Conservation (phyloP, 1,284 basidiomycete genomes). For the Albatrellus sp. region DNA sequence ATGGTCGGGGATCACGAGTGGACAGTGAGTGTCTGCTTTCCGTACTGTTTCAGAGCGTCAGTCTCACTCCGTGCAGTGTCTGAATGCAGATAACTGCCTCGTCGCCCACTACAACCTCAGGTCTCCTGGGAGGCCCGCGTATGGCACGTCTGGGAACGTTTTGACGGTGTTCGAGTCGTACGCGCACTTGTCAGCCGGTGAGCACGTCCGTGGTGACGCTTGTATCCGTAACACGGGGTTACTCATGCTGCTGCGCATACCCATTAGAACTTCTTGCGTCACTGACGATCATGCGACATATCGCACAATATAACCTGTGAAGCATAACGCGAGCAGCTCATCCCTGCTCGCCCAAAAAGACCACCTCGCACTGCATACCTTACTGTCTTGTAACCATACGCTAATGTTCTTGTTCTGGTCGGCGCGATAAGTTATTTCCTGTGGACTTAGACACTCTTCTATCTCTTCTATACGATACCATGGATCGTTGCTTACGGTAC, state of each 20-base stretch:
- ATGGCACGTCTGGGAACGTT: slow-evolving; percentile 52
- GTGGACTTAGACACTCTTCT: no score
- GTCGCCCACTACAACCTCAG: slow-evolving; percentile 52
- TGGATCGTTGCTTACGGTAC: no score
- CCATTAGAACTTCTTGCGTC: slow-evolving; percentile 45
- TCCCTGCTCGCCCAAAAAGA: not conserved
- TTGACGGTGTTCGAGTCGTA: slow-evolving; percentile 50
- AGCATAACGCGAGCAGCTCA: not conserved
- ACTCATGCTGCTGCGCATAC: slow-evolving; percentile 6
- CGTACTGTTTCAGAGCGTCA: slow-evolving; percentile 4
- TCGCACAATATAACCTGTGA: slow-evolving; percentile 20
- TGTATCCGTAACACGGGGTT: not conserved
- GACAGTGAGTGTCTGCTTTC: slow-evolving; percentile 32
- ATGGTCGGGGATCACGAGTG: slow-evolving; percentile 47
- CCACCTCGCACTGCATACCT: no score
- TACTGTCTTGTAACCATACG: no score
- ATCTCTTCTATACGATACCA: no score
- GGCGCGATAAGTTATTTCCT: no score
- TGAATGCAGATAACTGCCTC: slow-evolving; percentile 36
- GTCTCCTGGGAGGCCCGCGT: slow-evolving; percentile 36
- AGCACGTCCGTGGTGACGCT: slow-evolving; percentile 12
- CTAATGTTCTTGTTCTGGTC: no score
- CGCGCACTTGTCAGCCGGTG: slow-evolving; percentile 42
- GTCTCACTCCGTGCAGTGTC: slow-evolving; percentile 29
- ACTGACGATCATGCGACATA: slow-evolving; percentile 53